Conservation (phyloP, 1,284 basidiomycete genomes). For the Fomitopsis palustris region DNA sequence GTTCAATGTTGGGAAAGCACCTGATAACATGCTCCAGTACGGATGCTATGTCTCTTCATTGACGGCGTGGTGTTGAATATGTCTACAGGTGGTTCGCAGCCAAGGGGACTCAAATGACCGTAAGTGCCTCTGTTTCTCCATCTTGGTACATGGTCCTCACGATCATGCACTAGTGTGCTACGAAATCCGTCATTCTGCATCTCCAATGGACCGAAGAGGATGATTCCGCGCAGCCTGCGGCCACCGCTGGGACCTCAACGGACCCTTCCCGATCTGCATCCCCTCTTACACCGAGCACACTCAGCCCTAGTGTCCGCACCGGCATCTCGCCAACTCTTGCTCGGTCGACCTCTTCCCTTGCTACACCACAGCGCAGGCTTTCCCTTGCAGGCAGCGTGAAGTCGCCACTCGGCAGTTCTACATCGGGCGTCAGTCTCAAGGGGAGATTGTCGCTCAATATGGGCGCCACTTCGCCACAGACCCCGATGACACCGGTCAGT, state of each 20-base stretch:
- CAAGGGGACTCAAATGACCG: conserved; percentile 87
- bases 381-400: conserved; percentile 23
- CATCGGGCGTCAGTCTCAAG: conserved; percentile 8
- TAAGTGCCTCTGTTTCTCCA: conserved; percentile 30
- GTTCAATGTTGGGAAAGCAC: conserved; percentile 70
- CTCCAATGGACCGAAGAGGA: conserved; percentile 83
- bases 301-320: conserved; percentile 28
- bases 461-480: not conserved
- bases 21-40: conserved; percentile 81
- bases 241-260: conserved; percentile 10
- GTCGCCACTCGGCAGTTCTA: conserved; percentile 10
- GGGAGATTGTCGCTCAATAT: conserved; percentile 29
- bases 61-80: conserved; percentile 2
- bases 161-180: conserved; percentile 62
- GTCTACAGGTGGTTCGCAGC: conserved; percentile 81
- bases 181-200: conserved; percentile 84
- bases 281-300: conserved; percentile 18
- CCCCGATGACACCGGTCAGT: conserved; percentile 44
- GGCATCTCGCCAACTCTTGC: conserved; percentile 38
- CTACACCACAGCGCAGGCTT: conserved; percentile 45
- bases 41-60: conserved; percentile 20
- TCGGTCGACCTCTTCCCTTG: conserved; percentile 45
- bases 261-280: conserved; percentile 19
- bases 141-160: not conserved
- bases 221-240: conserved; percentile 21